Conservation (phyloP, 306 rosid genomes). For the Biancaea sappan region DNA sequence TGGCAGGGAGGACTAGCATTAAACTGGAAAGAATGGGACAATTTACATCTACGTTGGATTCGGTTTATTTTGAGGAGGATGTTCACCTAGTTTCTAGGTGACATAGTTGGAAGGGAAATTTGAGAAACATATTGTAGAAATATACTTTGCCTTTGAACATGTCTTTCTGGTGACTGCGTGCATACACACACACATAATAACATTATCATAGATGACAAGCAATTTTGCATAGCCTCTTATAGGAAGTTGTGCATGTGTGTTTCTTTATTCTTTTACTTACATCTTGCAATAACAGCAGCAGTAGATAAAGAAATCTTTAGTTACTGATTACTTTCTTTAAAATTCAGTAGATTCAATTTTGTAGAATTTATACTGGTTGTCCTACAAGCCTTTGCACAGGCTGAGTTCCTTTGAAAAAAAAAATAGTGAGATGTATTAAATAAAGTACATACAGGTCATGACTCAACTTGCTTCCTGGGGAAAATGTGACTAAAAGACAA, state of each 20-base stretch:
- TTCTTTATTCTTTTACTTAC: neutral
- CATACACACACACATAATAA: no score
- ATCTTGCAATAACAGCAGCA: constrained; percentile 8
- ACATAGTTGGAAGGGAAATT: neutral
- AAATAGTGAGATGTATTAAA: constrained; percentile 1
- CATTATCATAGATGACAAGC: neutral
- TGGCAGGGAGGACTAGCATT: neutral
- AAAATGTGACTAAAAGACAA: constrained; percentile 1
- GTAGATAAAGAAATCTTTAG: constrained; percentile 15
- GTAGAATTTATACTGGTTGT: constrained; percentile 11
- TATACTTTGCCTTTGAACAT: neutral
- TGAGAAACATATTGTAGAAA: neutral
- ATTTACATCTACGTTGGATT: neutral
- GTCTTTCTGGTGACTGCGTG: neutral
- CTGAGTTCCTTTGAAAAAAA: constrained; percentile 14
- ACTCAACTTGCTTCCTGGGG: constrained; percentile 15
- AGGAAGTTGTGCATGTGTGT: neutral
- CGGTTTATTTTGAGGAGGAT: neutral
- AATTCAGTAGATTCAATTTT: constrained; percentile 24
- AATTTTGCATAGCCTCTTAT: neutral
- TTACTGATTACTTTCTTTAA: constrained; percentile 20
- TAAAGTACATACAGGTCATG: constrained; percentile 10
- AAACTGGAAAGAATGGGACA: neutral
- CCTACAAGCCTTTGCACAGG: constrained; percentile 18
- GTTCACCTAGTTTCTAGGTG: neutral